Base-by-base conservation (phyloP, 768 basidiomycete species). In the Rhizopogon sp. region DNA sequence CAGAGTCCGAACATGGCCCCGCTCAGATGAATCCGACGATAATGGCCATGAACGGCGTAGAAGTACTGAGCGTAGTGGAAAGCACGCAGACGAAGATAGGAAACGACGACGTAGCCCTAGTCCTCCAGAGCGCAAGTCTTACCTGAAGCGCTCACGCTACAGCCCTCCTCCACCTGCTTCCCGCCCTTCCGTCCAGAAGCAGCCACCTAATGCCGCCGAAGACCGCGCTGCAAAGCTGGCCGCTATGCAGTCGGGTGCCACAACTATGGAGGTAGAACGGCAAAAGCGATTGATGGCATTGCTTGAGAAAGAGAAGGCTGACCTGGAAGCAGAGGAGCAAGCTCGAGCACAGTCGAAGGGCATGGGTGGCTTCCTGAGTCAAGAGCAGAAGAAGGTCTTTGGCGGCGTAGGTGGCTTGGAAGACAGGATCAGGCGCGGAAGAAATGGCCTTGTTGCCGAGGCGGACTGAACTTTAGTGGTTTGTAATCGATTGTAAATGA, bases 211-310 rank as follows among this genome's bases (percentile, higher is more conserved):
- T 49, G 56, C 61, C 50, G 66, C 70, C 7, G 76, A 79, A 1
- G 87, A 86, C 29, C 87, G 94, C 35, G 85, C 85, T 3, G 88
- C 90, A 28, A 85, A 90, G n/a, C 76, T 98, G 29, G 95, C 92
- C 0, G 88, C 93, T 5, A 98, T 98, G 96, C 72, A 85, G 22
- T 71, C 79, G 2, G 82, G 87, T 56, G 96, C 96, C 1, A 68
- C 75, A n/a, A 68, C 70, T 7, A 77, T 93, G 74, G 79, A 82
- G 44, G 68, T 70, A 0, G 85, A 93, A 43, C 84, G 95, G 25
- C 82, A 87, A 56, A 81, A 84, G 58, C 82, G 89, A 20, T 74
- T 98, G 9, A 76, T 82, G 3, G 74, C 76, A 16, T 67, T 92
- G 53, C 72, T 92, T 28, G 84, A 83, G 66, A 82, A 83, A 66